phyloP scores from a whole-genome alignment of 2,329 filamentous ascomycete genomes.

The Ceratocystis papillata region DNA sequence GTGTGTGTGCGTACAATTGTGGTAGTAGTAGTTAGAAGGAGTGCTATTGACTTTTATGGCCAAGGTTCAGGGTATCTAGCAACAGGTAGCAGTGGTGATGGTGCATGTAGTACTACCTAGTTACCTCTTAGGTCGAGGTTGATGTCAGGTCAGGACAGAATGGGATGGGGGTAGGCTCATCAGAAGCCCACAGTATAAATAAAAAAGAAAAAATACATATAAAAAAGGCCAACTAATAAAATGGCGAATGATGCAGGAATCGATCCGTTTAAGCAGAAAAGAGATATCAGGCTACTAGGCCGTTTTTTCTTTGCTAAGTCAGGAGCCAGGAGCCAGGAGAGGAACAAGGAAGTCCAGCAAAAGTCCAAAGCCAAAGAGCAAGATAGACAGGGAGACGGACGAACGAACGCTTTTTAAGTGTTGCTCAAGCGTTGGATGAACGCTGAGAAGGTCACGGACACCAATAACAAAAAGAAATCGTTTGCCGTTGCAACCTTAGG shows the following conservation, averaged over 20 bases:
- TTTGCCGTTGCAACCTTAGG: neutral
- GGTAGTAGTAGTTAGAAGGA: neutral
- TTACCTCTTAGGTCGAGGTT: neutral
- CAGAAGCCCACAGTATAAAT: neutral
- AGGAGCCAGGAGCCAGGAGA: neutral
- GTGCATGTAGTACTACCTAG: neutral
- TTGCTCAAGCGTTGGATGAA: neutral
- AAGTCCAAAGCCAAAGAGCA: neutral
- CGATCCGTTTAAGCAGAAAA: neutral
- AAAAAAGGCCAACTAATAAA: neutral
- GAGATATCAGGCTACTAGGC: neutral
- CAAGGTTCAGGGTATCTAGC: conserved; percentile 8
- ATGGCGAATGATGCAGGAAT: neutral
- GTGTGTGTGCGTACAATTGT: neutral
- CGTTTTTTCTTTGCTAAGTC: neutral
- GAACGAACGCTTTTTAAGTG: neutral
- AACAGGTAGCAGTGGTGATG: neutral
- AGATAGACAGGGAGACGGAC: neutral
- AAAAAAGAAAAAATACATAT: neutral
- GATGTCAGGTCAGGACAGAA: conserved; percentile 4
- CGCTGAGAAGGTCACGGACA: neutral
- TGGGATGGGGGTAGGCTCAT: neutral
- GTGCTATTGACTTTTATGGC: neutral
- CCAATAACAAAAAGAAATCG: neutral
- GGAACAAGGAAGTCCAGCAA: neutral